These are phyloP conservation scores for Syncephalastrum monosporum DNA, from an alignment of 371 early-diverging fungal genomes.

Conservation along the genomic window DNA sequence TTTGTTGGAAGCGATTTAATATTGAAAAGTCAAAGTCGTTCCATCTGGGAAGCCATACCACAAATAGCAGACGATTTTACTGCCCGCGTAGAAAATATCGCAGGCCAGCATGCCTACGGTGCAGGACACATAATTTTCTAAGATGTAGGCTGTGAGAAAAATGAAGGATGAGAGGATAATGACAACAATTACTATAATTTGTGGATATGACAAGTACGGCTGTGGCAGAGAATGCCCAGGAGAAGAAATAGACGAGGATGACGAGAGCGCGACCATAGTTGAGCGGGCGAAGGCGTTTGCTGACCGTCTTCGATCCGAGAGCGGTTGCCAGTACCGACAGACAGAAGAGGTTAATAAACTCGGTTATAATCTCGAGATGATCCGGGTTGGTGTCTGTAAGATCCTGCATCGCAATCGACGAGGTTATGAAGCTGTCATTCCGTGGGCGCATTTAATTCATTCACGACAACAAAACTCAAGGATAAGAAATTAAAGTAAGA, in stretches of 20 bases:
- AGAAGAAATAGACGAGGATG: conserved; percentile 33
- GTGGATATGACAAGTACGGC: conserved; percentile 43
- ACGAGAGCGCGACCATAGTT: conserved; percentile 47
- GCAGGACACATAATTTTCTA: conserved; percentile 20
- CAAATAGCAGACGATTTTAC: conserved; percentile 22
- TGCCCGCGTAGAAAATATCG: conserved; percentile 28
- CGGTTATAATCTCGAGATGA: conserved; percentile 33
- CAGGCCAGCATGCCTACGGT: conserved; percentile 22
- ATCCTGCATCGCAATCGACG: no score
- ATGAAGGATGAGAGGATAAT: no score
- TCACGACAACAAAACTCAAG: no score
- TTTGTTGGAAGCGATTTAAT: background rate
- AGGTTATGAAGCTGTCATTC: no score
- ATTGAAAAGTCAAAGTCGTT: background rate
- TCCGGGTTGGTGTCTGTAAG: conserved; percentile 20
- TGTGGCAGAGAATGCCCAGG: conserved; percentile 44
- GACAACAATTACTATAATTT: conserved; percentile 32
- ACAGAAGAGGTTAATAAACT: conserved; percentile 40
- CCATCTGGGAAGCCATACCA: conserved; percentile 9
- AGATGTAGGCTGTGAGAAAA: no score
- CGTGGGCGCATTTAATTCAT: no score
- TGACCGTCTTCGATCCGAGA: conserved; percentile 38
- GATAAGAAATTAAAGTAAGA: no score
- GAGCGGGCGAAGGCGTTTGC: conserved; percentile 30
- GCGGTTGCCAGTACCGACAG: conserved; percentile 39